Evolutionary conservation across 441 rosid genomes (phyloP).

Genomic region (Macaranga tanarius): DNA sequence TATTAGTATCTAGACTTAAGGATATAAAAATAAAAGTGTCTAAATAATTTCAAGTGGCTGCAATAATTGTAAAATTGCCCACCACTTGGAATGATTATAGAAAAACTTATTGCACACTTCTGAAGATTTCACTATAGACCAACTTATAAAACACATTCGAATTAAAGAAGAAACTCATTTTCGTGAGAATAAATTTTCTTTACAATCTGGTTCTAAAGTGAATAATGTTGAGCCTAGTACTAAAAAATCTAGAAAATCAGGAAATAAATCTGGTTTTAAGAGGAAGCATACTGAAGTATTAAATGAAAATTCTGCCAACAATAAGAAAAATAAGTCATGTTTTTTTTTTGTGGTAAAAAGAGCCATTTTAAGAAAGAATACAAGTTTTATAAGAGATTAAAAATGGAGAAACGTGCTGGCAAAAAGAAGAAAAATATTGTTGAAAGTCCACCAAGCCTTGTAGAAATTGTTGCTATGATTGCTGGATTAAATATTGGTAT

Average conservation of each 20-base stretch:
- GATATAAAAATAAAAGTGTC: background rate
- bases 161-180: background rate
- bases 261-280: no score
- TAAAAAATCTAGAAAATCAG: no score
- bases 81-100: constrained; percentile 18
- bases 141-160: background rate
- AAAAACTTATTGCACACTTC: background rate
- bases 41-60: background rate
- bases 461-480: background rate
- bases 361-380: no score
- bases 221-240: background rate
- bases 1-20: background rate
- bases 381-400: background rate
- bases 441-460: background rate
- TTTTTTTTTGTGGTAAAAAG: no score
- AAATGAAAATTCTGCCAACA: background rate
- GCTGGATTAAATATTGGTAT: background rate
- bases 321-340: background rate
- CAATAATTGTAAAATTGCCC: constrained; percentile 17
- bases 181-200: background rate
- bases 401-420: background rate
- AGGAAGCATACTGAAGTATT: no score
- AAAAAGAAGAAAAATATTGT: background rate
- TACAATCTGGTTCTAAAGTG: background rate
- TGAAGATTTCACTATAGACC: no score